Evolutionary conservation across 2,329 filamentous ascomycete species (phyloP).

Genomic region (Trichothecium sympodiale): DNA sequence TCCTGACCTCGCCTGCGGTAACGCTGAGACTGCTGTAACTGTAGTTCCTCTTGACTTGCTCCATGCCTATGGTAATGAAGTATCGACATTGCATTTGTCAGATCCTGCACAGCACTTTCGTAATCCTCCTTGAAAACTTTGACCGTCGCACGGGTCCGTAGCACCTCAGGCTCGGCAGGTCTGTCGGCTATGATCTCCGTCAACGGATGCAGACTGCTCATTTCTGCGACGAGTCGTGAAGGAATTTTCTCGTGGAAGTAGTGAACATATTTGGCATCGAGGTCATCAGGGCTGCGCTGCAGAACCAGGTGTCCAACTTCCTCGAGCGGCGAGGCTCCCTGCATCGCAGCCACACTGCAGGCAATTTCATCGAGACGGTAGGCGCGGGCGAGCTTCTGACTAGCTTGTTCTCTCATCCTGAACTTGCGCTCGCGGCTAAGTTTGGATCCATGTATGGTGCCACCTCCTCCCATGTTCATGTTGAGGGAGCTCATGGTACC

Average conservation of each 20-base stretch:
- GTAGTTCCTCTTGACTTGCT: conserved; percentile 38
- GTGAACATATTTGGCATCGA: conserved; percentile 77
- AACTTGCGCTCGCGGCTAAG: conserved; percentile 67
- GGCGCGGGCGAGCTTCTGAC: conserved; percentile 63
- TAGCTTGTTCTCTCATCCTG: conserved; percentile 71
- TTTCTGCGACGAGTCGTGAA: conserved; percentile 59
- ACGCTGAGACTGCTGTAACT: conserved; percentile 23
- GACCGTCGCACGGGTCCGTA: conserved; percentile 64
- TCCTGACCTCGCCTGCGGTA: conserved; percentile 18
- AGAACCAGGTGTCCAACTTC: conserved; percentile 65
- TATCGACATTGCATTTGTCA: conserved; percentile 53
- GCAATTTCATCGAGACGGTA: conserved; percentile 77
- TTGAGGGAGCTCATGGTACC: conserved; percentile 10
- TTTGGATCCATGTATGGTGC: conserved; percentile 49
- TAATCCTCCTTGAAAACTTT: conserved; percentile 67
- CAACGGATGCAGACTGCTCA: conserved; percentile 55
- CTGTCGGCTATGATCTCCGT: conserved; percentile 55
- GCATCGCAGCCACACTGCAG: conserved; percentile 74
- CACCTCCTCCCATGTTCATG: conserved; percentile 20
- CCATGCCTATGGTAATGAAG: conserved; percentile 42
- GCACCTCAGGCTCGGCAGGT: conserved; percentile 52
- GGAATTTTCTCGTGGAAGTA: conserved; percentile 90
- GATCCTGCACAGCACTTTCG: conserved; percentile 56
- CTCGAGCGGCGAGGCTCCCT: conserved; percentile 65
- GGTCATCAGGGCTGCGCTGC: conserved; percentile 54